Evolutionary conservation across 441 rosid genomes (phyloP).

Genomic region (Lepidium campestre): DNA sequence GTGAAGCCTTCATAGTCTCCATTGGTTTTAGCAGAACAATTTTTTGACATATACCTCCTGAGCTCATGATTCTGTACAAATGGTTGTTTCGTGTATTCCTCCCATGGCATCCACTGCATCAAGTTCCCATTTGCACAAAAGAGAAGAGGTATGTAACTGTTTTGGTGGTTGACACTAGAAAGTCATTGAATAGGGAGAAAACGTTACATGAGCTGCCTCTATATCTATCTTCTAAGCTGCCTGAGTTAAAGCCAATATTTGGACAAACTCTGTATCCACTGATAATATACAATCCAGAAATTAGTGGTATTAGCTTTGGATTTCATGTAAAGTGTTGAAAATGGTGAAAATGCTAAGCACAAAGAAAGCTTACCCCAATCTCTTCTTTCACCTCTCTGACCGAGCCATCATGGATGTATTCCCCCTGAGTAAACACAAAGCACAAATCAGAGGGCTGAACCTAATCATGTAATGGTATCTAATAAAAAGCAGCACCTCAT

Average conservation of each 20-base stretch:
- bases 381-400: conserved; percentile 87
- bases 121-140: conserved; percentile 8
- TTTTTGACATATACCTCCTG: conserved; percentile 32
- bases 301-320: background rate
- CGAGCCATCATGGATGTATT: conserved; percentile 56
- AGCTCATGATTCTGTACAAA: conserved; percentile 45
- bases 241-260: too few relatives aligned
- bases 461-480: background rate
- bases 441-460: background rate
- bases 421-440: conserved; percentile 45
- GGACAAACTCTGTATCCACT: conserved; percentile 60
- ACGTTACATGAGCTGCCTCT: conserved; percentile 66
- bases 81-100: conserved; percentile 57
- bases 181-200: background rate
- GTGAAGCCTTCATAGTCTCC: conserved; percentile 52
- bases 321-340: background rate
- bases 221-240: conserved; percentile 72
- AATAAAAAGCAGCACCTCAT: conserved; percentile 43
- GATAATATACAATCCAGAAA: conserved; percentile 1
- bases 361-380: conserved; percentile 54
- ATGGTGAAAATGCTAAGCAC: background rate
- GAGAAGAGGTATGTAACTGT: background rate
- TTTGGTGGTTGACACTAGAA: background rate
- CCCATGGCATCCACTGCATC: conserved; percentile 78
- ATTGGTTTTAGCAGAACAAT: conserved; percentile 52